Evolutionary conservation across 1,284 basidiomycete species (phyloP), one percentile per base, ranked within the genome.

Genomic region (Ceratobasidium sp.): DNA sequence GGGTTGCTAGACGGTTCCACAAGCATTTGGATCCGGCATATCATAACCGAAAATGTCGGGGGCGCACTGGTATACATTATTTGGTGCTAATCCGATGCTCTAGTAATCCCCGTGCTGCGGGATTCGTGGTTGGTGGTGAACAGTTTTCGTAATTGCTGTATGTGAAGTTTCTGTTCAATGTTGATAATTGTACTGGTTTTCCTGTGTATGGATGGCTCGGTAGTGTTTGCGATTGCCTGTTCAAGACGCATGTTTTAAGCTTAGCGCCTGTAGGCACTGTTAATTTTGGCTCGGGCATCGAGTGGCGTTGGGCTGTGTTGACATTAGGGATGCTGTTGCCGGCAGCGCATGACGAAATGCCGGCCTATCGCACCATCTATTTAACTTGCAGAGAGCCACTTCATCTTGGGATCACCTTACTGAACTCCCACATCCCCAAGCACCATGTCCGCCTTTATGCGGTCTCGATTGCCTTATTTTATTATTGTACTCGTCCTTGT

Each of bases 361-460:
- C 30, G 28, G 53, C 16, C 14, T 32, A 53, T 53, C 50, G 50
- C 28, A 30, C 18, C 53, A 55, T 55, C 52, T 55, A 55, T 32
- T 9, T 55, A 55, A 30, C 52, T 36, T 36, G 26, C 30, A 55
- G 48, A 26, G 10, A 39, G 28, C 46, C 62, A 53, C 48, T 9
- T 30, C 45, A 26, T 23, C 36, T 10, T 53, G 18, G 18, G 50
- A 26, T 53, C 23, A n/a, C 43, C n/a, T n/a, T n/a, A n/a, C n/a
- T n/a, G 14, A 45, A 18, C 43, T 8, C 18, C 43, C 3, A 18
- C 6, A 18, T 30, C 28, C 8, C 9, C 65, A 30, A 43, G n/a
- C 34, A 58, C 26, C 65, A 70, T 70, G 65, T 70, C 65, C 46
- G 70, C 60, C 46, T 53, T 61, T 72, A 60, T 57, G 70, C 60